Percentiles rank a stretch among this genome's conserved stretches.
Conservation (phyloP, 139 green algal species). For the Picochlorum sp. region DNA sequence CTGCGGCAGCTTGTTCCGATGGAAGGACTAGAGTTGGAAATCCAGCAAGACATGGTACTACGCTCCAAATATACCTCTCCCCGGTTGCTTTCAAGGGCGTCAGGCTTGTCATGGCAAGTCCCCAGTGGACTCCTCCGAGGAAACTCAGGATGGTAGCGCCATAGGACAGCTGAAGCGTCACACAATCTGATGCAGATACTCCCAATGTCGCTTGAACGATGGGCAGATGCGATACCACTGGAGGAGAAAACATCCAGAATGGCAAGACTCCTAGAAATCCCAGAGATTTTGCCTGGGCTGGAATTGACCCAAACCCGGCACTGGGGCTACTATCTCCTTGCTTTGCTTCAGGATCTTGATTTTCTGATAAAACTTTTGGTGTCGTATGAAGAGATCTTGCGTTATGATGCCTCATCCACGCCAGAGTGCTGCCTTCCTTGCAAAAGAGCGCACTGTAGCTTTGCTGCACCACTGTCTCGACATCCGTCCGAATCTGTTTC, state of each 20-base stretch:
- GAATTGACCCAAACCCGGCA: too few species aligned
- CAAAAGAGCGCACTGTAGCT: too few species aligned
- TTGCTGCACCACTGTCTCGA: too few species aligned
- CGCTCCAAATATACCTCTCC: conserved; percentile 67
- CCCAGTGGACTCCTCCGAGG: conserved; percentile 87
- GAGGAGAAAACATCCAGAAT: conserved; percentile 7
- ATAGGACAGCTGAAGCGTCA: conserved; percentile 56
- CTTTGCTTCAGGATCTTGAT: too few species aligned
- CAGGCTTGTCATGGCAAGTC: conserved; percentile 53
- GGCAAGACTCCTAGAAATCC: conserved; percentile 3
- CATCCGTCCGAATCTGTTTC: too few species aligned
- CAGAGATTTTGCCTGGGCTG: conserved; percentile 7
- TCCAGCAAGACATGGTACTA: conserved; percentile 69
- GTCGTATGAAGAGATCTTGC: too few species aligned
- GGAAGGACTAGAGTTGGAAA: conserved; percentile 64
- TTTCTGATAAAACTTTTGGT: too few species aligned
- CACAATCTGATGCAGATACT: background rate
- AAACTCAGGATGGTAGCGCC: conserved; percentile 77
- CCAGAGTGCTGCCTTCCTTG: too few species aligned
- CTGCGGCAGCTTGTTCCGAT: conserved; percentile 13
- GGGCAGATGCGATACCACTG: background rate
- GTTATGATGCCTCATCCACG: too few species aligned
- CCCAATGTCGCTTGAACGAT: background rate
- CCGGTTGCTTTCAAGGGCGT: conserved; percentile 6
- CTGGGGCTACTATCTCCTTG: too few species aligned